Conservation (phyloP, 805 yeast species). For the Komagataella kurtzmanii region DNA sequence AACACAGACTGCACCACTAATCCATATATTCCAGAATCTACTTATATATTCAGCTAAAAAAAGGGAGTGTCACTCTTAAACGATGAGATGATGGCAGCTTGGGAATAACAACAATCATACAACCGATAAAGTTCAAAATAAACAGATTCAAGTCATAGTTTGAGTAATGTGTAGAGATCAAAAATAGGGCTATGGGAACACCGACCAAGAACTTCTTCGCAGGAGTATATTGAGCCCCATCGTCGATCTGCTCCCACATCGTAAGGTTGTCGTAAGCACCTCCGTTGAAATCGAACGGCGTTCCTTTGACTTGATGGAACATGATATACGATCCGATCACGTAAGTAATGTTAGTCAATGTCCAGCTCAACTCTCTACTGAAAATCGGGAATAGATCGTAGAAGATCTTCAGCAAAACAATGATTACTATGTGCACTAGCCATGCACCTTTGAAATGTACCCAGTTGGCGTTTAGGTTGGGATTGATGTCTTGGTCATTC, state of each 20-base stretch:
- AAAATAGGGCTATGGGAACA: constrained; percentile 83
- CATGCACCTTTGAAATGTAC: constrained; percentile 94
- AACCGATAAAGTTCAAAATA: constrained; percentile 64
- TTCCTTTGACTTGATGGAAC: constrained; percentile 95
- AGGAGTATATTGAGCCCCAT: constrained; percentile 96
- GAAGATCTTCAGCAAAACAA: constrained; percentile 57
- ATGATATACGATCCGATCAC: constrained; percentile 86
- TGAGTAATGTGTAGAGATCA: constrained; percentile 82
- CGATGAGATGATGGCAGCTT: constrained; percentile 77
- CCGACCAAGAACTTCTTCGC: constrained; percentile 84
- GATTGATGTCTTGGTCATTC: constrained; percentile 79
- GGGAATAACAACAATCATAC: constrained; percentile 82
- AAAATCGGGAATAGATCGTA: constrained; percentile 75
- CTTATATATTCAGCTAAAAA: constrained; percentile 4
- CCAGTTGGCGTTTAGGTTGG: constrained; percentile 93
- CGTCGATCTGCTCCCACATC: constrained; percentile 91
- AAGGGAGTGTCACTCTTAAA: constrained; percentile 51
- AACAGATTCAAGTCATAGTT: constrained; percentile 73
- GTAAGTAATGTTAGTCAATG: constrained; percentile 81
- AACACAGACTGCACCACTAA: not conserved
- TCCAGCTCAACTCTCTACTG: constrained; percentile 81
- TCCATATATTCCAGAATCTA: not conserved
- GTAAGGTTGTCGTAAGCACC: constrained; percentile 94
- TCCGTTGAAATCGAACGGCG: constrained; percentile 91
- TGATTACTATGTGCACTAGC: constrained; percentile 81